These are phyloP conservation scores for Botrytis porri DNA, from an alignment of 2,329 filamentous ascomycete species.

Conservation along the genomic window DNA sequence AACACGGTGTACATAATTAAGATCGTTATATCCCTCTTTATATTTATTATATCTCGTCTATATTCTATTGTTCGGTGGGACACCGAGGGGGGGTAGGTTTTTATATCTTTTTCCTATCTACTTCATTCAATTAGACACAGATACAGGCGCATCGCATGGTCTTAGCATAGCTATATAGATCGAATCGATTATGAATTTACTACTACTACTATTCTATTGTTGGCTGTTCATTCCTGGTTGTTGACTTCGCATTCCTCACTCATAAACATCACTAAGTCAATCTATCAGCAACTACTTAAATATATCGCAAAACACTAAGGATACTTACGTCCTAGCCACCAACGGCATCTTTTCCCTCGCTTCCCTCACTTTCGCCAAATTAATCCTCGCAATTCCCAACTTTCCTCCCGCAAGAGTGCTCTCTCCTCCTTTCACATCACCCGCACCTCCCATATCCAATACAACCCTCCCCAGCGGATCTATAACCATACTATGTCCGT, in stretches of 20 bases:
- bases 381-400: conserved; percentile 49
- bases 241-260: not conserved
- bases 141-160: no score
- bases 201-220: no score
- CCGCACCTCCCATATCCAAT: conserved; percentile 55
- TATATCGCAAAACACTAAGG: not conserved
- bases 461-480: conserved; percentile 82
- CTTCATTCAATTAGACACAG: no score
- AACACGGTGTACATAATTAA: conserved; percentile 1
- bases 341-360: conserved; percentile 56
- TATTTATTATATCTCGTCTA: not conserved
- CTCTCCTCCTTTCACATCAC: conserved; percentile 37
- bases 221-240: not conserved
- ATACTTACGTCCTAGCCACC: conserved; percentile 45
- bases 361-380: conserved; percentile 50
- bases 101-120: not conserved
- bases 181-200: no score
- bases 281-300: not conserved
- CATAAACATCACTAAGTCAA: conserved; percentile 29
- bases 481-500: conserved; percentile 81
- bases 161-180: no score
- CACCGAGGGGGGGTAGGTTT: no score
- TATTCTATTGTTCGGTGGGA: not conserved
- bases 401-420: conserved; percentile 41
- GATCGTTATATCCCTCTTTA: not conserved